These are phyloP conservation scores for Sonneratia alba DNA, from an alignment of 345 rosid genomes.

Conservation along the genomic window DNA sequence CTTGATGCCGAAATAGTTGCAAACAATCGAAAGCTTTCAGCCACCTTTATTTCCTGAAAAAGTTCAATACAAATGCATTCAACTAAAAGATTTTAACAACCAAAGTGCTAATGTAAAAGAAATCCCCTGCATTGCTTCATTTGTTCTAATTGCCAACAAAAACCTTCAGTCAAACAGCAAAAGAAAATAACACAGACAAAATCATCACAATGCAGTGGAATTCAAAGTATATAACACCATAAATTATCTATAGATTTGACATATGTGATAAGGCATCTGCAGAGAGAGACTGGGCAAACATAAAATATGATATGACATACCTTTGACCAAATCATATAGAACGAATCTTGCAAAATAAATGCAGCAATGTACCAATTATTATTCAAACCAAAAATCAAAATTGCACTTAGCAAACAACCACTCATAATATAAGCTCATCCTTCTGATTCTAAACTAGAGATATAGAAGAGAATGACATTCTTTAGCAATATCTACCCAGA, in stretches of 20 bases:
- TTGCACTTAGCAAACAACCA: background rate
- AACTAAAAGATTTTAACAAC: background rate
- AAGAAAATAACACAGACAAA: background rate
- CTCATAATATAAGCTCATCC: background rate
- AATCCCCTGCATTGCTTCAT: background rate
- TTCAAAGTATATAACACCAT: background rate
- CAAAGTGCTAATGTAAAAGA: background rate
- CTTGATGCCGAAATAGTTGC: constrained; percentile 70
- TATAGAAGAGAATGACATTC: background rate
- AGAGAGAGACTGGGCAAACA: background rate
- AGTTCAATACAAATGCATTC: background rate
- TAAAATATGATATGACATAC: background rate
- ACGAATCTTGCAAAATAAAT: background rate
- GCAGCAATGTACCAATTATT: background rate
- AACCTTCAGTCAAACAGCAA: background rate
- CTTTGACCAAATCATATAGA: background rate
- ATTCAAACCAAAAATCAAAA: background rate
- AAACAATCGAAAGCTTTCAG: constrained; percentile 77
- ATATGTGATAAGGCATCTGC: background rate
- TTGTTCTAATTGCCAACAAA: background rate
- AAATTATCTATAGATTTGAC: background rate
- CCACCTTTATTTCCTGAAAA: constrained; percentile 69
- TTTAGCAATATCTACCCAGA: background rate
- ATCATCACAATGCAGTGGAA: background rate
- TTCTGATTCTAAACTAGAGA: background rate